A percentile compares a stretch with the other conserved stretches of the same genome.
phyloP scores from a whole-genome alignment of 352 stramenopile genomes.

The Globisporangium radiosum region DNA sequence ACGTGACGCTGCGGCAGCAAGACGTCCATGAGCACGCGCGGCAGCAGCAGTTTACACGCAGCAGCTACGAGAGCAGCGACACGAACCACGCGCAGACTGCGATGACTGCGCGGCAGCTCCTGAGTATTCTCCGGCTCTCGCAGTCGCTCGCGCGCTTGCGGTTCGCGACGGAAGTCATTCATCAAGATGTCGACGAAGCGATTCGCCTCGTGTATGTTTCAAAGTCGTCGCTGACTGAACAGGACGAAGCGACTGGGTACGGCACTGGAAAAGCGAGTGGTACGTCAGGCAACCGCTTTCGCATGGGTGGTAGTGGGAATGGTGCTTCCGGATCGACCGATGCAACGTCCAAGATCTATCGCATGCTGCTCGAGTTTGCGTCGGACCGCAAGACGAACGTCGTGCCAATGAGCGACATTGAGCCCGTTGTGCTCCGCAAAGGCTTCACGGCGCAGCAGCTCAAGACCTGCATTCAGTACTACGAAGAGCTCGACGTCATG shows the following conservation, averaged over 20 bases:
- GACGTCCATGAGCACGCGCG: constrained; percentile 80
- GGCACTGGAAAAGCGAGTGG: constrained; percentile 14
- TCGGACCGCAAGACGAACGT: constrained; percentile 55
- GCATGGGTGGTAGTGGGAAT: constrained; percentile 13
- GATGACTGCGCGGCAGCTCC: constrained; percentile 97
- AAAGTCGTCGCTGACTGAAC: constrained; percentile 92
- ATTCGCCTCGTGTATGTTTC: constrained; percentile 96
- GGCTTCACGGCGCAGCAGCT: constrained; percentile 96
- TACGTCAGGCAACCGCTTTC: no score
- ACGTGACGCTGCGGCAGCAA: constrained; percentile 95
- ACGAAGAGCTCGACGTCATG: constrained; percentile 86
- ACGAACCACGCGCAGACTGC: constrained; percentile 91
- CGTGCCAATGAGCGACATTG: constrained; percentile 85
- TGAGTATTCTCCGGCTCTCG: constrained; percentile 98
- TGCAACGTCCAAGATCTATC: constrained; percentile 93
- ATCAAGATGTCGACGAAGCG: constrained; percentile 97
- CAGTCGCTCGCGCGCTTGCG: constrained; percentile 95
- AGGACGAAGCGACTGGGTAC: constrained; percentile 55
- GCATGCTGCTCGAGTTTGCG: constrained; percentile 93
- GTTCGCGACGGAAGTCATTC: constrained; percentile 93
- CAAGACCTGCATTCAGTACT: constrained; percentile 92
- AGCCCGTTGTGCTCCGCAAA: constrained; percentile 94
- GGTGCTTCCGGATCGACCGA: constrained; percentile 59
- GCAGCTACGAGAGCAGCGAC: constrained; percentile 23
- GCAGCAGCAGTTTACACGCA: constrained; percentile 49